These are phyloP conservation scores for Fusarium tjaetaba DNA, from an alignment of 2,329 filamentous ascomycete genomes.

Conservation along the genomic window DNA sequence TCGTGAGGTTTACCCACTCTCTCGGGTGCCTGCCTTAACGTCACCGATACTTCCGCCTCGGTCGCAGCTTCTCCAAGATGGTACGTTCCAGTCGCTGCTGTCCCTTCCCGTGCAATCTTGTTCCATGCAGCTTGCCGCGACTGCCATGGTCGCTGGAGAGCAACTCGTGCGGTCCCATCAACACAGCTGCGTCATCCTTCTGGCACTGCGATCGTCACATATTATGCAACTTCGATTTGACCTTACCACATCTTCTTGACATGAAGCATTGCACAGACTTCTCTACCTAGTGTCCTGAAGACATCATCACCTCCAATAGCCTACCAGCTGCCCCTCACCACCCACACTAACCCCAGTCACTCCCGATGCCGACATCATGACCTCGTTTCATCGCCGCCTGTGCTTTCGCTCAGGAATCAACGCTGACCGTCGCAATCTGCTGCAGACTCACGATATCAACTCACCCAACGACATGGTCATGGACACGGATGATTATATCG, in stretches of 20 bases:
- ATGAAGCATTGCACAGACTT: constrained; percentile 19
- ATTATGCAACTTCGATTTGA: constrained; percentile 11
- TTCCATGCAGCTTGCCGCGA: constrained; percentile 32
- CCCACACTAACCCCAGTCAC: constrained; percentile 27
- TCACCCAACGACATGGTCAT: constrained; percentile 67
- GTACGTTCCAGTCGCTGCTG: constrained; percentile 28
- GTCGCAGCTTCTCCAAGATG: constrained; percentile 35
- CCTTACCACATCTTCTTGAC: background rate
- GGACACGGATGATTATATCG: constrained; percentile 65
- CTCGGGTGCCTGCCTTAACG: constrained; percentile 5
- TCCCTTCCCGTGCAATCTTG: constrained; percentile 7
- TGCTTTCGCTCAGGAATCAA: constrained; percentile 24
- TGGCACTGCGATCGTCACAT: background rate
- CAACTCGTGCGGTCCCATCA: constrained; percentile 17
- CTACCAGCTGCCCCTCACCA: constrained; percentile 28
- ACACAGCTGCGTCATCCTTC: constrained; percentile 35
- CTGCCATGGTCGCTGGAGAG: constrained; percentile 14
- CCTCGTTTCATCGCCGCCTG: constrained; percentile 25
- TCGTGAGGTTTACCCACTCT: constrained; percentile 19
- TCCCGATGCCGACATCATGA: constrained; percentile 40
- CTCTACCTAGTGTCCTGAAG: constrained; percentile 15
- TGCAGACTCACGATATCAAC: constrained; percentile 63
- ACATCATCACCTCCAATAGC: constrained; percentile 26
- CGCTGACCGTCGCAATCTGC: constrained; percentile 41
- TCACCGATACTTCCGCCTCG: constrained; percentile 13